A percentile compares a stretch with the other conserved stretches of the same genome.
phyloP scores from a whole-genome alignment of 495 filamentous ascomycete species.

The Tetracladium setigerum region DNA sequence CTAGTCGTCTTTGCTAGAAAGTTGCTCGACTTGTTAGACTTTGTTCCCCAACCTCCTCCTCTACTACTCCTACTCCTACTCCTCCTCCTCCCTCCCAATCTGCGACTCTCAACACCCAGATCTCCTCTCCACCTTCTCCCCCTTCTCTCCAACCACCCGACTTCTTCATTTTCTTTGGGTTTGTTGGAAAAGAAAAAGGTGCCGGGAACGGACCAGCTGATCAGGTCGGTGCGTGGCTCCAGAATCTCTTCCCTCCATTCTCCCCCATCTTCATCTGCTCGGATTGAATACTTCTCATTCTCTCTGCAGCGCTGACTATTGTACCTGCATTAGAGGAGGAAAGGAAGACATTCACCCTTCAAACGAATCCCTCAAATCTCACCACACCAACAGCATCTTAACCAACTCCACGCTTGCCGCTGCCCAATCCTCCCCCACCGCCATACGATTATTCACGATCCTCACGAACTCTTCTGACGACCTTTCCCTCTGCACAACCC shows the following conservation, averaged over 20 bases:
- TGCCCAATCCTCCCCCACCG: slow-evolving; percentile 21
- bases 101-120: not conserved
- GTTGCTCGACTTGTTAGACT: slow-evolving; percentile 7
- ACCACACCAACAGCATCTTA: slow-evolving; percentile 4
- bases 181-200: slow-evolving; percentile 12
- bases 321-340: slow-evolving; percentile 37
- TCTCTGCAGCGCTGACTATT: slow-evolving; percentile 27
- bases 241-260: slow-evolving; percentile 23
- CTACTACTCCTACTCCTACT: slow-evolving; percentile 10
- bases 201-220: slow-evolving; percentile 25
- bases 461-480: slow-evolving; percentile 19
- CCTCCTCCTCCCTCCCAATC: slow-evolving; percentile 2
- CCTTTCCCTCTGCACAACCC: slow-evolving; percentile 14
- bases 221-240: slow-evolving; percentile 27
- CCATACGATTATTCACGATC: slow-evolving; percentile 25
- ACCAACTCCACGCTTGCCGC: slow-evolving; percentile 5
- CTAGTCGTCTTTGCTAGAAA: slow-evolving; percentile 15
- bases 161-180: slow-evolving; percentile 22
- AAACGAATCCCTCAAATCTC: not conserved
- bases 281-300: slow-evolving; percentile 20
- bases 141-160: slow-evolving; percentile 16
- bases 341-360: slow-evolving; percentile 3
- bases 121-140: slow-evolving; percentile 4
- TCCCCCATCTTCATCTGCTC: slow-evolving; percentile 24
- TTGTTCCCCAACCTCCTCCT: slow-evolving; percentile 3